These are phyloP conservation scores for Verticillium dahliae DNA, from an alignment of 2,329 filamentous ascomycete genomes.

Conservation along the genomic window DNA sequence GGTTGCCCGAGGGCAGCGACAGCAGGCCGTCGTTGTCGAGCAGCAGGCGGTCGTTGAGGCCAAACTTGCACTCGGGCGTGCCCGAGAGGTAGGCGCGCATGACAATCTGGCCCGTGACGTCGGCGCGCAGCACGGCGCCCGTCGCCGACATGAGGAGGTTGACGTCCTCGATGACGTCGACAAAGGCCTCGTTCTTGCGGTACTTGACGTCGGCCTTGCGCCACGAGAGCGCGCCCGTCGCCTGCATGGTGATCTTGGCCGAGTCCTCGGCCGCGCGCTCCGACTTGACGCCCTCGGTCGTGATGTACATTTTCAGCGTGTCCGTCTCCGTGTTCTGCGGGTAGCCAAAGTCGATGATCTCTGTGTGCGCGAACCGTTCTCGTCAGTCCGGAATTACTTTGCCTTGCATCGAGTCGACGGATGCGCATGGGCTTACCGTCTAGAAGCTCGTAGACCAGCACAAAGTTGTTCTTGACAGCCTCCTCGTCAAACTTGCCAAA, in stretches of 20 bases:
- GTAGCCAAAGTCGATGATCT: slow-evolving; percentile 98
- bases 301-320: slow-evolving; percentile 99
- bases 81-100: slow-evolving; percentile 98
- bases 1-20: slow-evolving; percentile 66
- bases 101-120: slow-evolving; percentile 94
- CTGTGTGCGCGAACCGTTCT: slow-evolving; percentile 33
- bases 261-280: slow-evolving; percentile 83
- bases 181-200: slow-evolving; percentile 98
- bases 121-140: slow-evolving; percentile 86
- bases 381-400: not conserved
- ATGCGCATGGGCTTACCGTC: slow-evolving; percentile 57
- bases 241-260: slow-evolving; percentile 98
- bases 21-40: slow-evolving; percentile 70
- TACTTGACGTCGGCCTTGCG: slow-evolving; percentile 96
- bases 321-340: slow-evolving; percentile 98
- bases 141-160: slow-evolving; percentile 99
- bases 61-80: slow-evolving; percentile 98
- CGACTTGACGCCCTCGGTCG: slow-evolving; percentile 95
- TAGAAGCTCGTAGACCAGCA: slow-evolving; percentile 92
- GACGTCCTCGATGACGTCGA: slow-evolving; percentile 98
- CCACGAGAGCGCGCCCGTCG: slow-evolving; percentile 94
- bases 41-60: slow-evolving; percentile 88
- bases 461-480: slow-evolving; percentile 99
- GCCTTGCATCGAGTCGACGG: not conserved
- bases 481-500: slow-evolving; percentile 99